Base-by-base conservation (phyloP, 495 filamentous ascomycete genomes). In the Neurospora tetrasperma region DNA sequence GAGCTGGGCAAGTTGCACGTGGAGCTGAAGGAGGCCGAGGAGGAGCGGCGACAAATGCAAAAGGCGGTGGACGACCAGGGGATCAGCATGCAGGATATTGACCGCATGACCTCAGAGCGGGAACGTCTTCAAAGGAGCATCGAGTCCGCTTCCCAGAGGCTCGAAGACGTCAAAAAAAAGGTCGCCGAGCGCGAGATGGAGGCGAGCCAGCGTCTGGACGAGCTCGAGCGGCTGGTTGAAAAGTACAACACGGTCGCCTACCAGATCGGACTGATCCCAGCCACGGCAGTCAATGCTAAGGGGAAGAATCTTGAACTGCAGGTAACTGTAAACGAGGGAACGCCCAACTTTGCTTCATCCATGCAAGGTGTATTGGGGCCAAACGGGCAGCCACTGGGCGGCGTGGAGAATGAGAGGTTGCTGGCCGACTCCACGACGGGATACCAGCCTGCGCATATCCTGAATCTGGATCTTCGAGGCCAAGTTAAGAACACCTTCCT, bases 51-150 rank as follows among this genome's bases (percentile, higher is more conserved):
- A n/a, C 85, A 87, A 20, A 87, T 98, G 38, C 94, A 98, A 78
- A 88, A 90, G 42, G 90, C 91, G 18, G 92, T 99, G 46, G 94
- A 98, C 78, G 89, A 89, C 73, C 93, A 96, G 78, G 96, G 95
- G 5, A 94, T 99, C 76, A 96, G 93, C 68, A 94, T 96, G 78
- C 91, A 93, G 80, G 96, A 98, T 84, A 98, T 99, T 80, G 96
- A 99, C 86, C 94, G 94, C 77, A 97, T 99, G 95, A 97, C 93
- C 75, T 89, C 91, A 27, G 96, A 98, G 80, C 90, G 94, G 42
- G 96, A 98, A 78, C 90, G 96, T 14, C 87, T 98, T 42, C 92
- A 96, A 70, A 95, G 91, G 77, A 91, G 88, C 46, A 89, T 97
- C 70, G 92, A 96, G 72, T 86, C 90, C 12, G 91, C 94, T 0